Evolutionary conservation across 768 basidiomycete species (phyloP).

Genomic region (Leccinum subtestaceum): DNA sequence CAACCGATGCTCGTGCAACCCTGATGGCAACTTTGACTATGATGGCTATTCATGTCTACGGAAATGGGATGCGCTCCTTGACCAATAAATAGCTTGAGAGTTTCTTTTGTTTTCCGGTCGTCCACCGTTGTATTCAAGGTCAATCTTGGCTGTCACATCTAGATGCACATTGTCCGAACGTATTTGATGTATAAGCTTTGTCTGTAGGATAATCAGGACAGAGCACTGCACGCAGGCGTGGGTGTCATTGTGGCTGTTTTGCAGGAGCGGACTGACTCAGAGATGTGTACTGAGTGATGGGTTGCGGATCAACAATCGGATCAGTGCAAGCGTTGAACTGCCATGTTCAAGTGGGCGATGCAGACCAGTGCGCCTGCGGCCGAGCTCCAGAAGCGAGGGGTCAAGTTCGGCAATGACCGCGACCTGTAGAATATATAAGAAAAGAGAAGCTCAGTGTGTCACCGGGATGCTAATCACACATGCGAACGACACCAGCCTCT

Average conservation of each 20-base stretch:
- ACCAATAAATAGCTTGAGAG: background rate
- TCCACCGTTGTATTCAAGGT: background rate
- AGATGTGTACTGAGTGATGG: no score
- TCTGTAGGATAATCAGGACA: background rate
- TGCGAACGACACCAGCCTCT: no score
- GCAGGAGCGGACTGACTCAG: background rate
- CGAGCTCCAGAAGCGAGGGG: no score
- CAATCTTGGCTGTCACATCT: background rate
- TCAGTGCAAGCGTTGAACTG: no score
- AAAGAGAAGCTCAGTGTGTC: no score
- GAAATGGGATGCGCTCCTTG: slow-evolving; percentile 20
- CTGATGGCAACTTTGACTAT: slow-evolving; percentile 24
- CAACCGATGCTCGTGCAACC: slow-evolving; percentile 28
- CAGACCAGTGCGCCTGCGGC: no score
- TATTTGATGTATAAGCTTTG: background rate
- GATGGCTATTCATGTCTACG: slow-evolving; percentile 28
- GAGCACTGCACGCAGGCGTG: background rate
- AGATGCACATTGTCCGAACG: background rate
- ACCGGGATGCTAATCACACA: no score
- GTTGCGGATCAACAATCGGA: background rate
- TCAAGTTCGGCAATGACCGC: no score
- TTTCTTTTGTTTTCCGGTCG: background rate
- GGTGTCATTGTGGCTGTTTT: background rate
- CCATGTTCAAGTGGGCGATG: no score
- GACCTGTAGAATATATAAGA: no score